A percentile compares a stretch with the other conserved stretches of the same genome.
Conservation (phyloP, 805 yeast species). For the Metschnikowia corniflorae region DNA sequence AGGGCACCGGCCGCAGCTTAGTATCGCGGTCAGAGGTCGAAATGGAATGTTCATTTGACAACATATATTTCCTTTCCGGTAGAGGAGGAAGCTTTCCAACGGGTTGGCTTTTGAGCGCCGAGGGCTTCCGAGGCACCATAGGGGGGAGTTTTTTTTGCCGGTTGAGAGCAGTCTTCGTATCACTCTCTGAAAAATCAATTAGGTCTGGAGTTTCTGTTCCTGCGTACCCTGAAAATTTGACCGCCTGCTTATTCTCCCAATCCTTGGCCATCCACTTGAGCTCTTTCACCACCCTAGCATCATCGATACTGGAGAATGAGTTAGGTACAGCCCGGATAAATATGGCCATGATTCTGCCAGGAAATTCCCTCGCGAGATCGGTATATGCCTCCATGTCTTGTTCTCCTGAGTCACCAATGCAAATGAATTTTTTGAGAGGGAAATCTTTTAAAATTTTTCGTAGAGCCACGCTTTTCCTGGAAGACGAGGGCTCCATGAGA, state of each 20-base stretch:
- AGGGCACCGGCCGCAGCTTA: not conserved
- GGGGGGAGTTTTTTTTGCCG: slow-evolving; percentile 32
- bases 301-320: slow-evolving; percentile 59
- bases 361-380: slow-evolving; percentile 58
- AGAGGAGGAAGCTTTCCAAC: slow-evolving; percentile 30
- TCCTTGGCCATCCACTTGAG: slow-evolving; percentile 22
- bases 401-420: slow-evolving; percentile 96
- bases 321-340: slow-evolving; percentile 74
- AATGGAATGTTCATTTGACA: slow-evolving; percentile 4
- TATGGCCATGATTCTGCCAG: slow-evolving; percentile 66
- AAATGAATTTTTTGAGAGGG: slow-evolving; percentile 69
- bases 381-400: slow-evolving; percentile 90
- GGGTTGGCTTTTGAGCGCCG: slow-evolving; percentile 31
- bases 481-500: slow-evolving; percentile 81
- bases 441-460: slow-evolving; percentile 65
- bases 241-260: slow-evolving; percentile 12
- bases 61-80: slow-evolving; percentile 22
- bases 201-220: slow-evolving; percentile 22
- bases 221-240: slow-evolving; percentile 4
- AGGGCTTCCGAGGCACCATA: slow-evolving; percentile 48
- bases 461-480: slow-evolving; percentile 69
- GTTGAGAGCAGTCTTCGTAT: slow-evolving; percentile 4
- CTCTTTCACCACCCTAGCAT: slow-evolving; percentile 30
- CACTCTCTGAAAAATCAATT: slow-evolving; percentile 37
- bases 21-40: slow-evolving; percentile 1